These are phyloP conservation scores for Gossypium thurberi DNA, from an alignment of 345 rosid genomes.

Conservation along the genomic window DNA sequence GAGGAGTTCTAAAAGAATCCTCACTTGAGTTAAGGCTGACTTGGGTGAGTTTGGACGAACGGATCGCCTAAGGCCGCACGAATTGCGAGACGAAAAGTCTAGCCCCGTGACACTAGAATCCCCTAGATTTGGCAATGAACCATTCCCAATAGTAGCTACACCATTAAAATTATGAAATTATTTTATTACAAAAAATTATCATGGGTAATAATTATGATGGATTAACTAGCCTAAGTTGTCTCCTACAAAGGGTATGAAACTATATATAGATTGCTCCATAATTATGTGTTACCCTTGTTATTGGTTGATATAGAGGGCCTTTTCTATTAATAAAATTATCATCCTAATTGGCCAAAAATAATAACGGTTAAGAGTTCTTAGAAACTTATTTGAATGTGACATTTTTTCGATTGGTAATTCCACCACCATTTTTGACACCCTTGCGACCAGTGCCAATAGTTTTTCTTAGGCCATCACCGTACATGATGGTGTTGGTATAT, in stretches of 20 bases:
- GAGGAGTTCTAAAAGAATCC: too few relatives aligned
- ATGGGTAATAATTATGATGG: not conserved
- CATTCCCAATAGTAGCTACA: conserved; percentile 35
- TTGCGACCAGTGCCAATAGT: conserved; percentile 39
- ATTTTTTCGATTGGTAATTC: conserved; percentile 19
- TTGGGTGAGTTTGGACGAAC: too few relatives aligned
- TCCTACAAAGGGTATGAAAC: too few relatives aligned
- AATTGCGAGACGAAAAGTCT: too few relatives aligned
- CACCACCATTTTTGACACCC: conserved; percentile 12
- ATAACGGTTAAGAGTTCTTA: not conserved
- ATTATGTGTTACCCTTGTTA: not conserved
- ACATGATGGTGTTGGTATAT: conserved; percentile 29
- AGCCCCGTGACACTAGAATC: conserved; percentile 20
- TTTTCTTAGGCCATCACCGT: conserved; percentile 46
- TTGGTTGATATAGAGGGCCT: not conserved
- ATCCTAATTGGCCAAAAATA: too few relatives aligned
- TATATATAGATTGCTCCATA: not conserved
- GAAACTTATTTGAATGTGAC: conserved; percentile 39
- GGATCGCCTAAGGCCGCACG: too few relatives aligned
- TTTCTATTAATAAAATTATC: too few relatives aligned
- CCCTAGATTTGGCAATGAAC: conserved; percentile 43
- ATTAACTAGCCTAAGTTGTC: too few relatives aligned
- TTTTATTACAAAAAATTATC: not conserved
- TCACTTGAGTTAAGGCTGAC: too few relatives aligned
- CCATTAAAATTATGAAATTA: not conserved